These are phyloP conservation scores for Auricularia cornea DNA, from an alignment of 768 basidiomycete genomes.

Conservation along the genomic window DNA sequence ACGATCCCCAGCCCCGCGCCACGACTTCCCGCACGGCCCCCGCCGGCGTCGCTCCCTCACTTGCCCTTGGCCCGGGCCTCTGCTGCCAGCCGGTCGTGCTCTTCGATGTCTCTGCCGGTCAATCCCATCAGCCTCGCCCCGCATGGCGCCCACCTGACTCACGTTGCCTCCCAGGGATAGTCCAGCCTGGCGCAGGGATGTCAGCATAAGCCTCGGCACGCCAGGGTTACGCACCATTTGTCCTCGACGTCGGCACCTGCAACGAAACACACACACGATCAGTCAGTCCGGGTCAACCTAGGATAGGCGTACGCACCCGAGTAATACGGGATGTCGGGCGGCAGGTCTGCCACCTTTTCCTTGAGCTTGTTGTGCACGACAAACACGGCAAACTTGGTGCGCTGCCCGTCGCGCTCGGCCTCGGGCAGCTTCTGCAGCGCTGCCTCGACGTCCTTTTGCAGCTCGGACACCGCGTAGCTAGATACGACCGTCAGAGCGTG, in stretches of 20 bases:
- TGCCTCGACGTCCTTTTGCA: conserved; percentile 78
- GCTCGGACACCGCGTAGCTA: conserved; percentile 86
- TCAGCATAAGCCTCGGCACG: conserved; percentile 4
- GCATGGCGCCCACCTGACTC: conserved; percentile 22
- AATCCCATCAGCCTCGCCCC: neutral
- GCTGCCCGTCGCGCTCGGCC: conserved; percentile 59
- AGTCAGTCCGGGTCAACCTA: neutral
- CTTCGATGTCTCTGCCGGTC: conserved; percentile 56
- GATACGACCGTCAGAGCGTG: too few species aligned
- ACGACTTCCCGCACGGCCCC: too few species aligned
- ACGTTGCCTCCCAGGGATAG: conserved; percentile 79
- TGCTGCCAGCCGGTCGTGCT: conserved; percentile 57
- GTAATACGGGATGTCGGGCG: conserved; percentile 50
- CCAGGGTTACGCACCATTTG: conserved; percentile 49
- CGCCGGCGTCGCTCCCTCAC: too few species aligned
- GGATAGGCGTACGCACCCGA: neutral
- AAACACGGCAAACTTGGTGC: conserved; percentile 84
- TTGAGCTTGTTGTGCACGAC: conserved; percentile 95
- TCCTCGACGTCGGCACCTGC: conserved; percentile 68
- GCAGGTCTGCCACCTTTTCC: conserved; percentile 69
- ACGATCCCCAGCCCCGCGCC: too few species aligned
- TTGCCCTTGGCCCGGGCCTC: neutral
- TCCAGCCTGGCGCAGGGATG: conserved; percentile 68
- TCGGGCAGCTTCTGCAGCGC: conserved; percentile 60
- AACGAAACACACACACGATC: too few species aligned